Percentiles rank a stretch among this genome's conserved stretches.
Conservation (phyloP, 2,329 filamentous ascomycete genomes). For the Trichoderma sp. region DNA sequence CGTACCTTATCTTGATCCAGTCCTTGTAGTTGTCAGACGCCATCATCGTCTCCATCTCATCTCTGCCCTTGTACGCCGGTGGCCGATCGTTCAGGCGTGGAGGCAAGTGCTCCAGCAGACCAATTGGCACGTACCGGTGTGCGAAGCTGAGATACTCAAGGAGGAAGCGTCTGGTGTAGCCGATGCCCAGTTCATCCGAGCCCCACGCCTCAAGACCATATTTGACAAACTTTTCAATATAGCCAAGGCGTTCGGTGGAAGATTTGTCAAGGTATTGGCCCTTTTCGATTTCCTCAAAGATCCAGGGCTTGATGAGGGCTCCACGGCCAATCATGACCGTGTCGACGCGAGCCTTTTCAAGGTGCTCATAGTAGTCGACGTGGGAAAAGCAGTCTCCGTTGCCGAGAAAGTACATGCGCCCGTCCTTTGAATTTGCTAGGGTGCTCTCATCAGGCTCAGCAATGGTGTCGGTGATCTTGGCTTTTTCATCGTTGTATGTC, state of each 20-base stretch:
- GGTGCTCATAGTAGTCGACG: constrained; percentile 75
- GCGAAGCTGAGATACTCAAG: constrained; percentile 95
- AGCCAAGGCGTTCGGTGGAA: constrained; percentile 76
- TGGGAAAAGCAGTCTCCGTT: constrained; percentile 98
- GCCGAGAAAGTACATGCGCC: constrained; percentile 84
- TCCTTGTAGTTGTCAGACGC: constrained; percentile 90
- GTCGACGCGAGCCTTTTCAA: constrained; percentile 78
- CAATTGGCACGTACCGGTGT: constrained; percentile 86
- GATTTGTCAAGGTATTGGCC: constrained; percentile 96
- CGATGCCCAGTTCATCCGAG: constrained; percentile 89
- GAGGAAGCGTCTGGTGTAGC: constrained; percentile 85
- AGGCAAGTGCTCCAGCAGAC: constrained; percentile 82
- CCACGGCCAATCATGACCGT: constrained; percentile 97
- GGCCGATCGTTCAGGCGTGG: constrained; percentile 87
- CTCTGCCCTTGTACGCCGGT: constrained; percentile 76
- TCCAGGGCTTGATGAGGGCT: constrained; percentile 94
- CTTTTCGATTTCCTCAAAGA: constrained; percentile 92
- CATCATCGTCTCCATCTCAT: constrained; percentile 92
- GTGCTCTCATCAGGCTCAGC: constrained; percentile 73
- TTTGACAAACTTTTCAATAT: constrained; percentile 84
- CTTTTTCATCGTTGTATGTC: constrained; percentile 68
- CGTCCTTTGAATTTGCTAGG: constrained; percentile 61
- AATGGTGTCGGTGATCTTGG: constrained; percentile 69
- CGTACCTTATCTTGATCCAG: constrained; percentile 97
- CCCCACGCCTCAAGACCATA: constrained; percentile 95